Percentiles rank a stretch among this genome's conserved stretches.
Conservation (phyloP, 441 rosid genomes). For the Pelargonium citronellum region DNA sequence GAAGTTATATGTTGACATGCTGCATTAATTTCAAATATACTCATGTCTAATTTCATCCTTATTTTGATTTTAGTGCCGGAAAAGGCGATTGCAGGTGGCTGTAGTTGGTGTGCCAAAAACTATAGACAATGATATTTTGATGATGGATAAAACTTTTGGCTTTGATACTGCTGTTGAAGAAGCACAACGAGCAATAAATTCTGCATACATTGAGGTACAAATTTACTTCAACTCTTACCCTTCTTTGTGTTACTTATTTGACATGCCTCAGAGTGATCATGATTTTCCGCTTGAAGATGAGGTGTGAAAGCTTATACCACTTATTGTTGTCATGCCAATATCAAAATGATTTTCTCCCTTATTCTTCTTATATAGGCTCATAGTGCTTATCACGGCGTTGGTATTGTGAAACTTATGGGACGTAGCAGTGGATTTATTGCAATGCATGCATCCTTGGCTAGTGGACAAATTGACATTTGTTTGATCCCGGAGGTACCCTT, state of each 20-base stretch:
- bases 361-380: slow-evolving; percentile 52
- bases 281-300: not conserved
- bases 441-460: slow-evolving; percentile 93
- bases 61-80: slow-evolving; percentile 54
- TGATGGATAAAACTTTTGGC: slow-evolving; percentile 97
- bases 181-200: slow-evolving; percentile 93
- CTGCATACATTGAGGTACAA: slow-evolving; percentile 91
- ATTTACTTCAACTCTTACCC: not conserved
- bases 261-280: not conserved
- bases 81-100: slow-evolving; percentile 63
- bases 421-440: slow-evolving; percentile 96
- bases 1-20: slow-evolving; percentile 6
- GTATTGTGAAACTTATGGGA: slow-evolving; percentile 93
- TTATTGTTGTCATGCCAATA: not conserved
- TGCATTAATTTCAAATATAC: slow-evolving; percentile 1
- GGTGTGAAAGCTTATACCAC: not conserved
- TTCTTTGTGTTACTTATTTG: not conserved
- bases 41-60: not conserved
- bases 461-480: slow-evolving; percentile 93
- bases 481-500: slow-evolving; percentile 97
- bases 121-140: slow-evolving; percentile 86
- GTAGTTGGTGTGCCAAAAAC: slow-evolving; percentile 98
- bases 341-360: slow-evolving; percentile 5
- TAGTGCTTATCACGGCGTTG: slow-evolving; percentile 96
- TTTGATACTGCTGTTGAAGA: slow-evolving; percentile 98